Evolutionary conservation across 2,329 filamentous ascomycete genomes (phyloP), one percentile per base, ranked within the genome.

Genomic region (Aspergillus phoenicis): DNA sequence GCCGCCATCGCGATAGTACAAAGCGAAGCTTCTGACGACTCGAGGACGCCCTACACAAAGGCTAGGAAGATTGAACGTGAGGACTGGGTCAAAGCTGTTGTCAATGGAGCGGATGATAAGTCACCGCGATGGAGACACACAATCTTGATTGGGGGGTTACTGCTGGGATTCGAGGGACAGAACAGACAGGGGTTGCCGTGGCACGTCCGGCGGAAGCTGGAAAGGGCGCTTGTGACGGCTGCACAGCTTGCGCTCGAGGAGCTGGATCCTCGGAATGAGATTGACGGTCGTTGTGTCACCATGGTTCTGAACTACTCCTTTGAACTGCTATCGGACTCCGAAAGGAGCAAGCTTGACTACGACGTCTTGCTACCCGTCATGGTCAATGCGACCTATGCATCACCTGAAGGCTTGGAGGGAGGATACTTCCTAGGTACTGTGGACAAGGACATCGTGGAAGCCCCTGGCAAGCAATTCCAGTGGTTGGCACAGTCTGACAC

Each of bases 61-160:
- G 81, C 82, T 48, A 86, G 86, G 15, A 83, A 82, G 26, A 74
- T 86, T 5, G 74, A 81, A 5, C 75, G 82, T 15, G 82, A 85
- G 51, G 83, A 83, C 52, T 88, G 86, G 87, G 77, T 84, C 24
- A 82, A 81, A 64, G 85, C 86, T 1, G 79, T 87, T 2, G 81
- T 85, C 2, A 81, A 80, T 43, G 86, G 86, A 8, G 86, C 86
- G 15, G 84, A 88, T 69, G 86, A 85, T 48, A 83, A 81, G 67
- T 88, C 81, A 75, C 84, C 82, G 17, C 82, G 91, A 70, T 97
- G 92, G 92, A 89, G 92, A 74, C 93, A 97, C 75, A 77, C 93
- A 30, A 81, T 97, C n/a, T 84, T 93, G 5, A 84, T 97, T 8
- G 88, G 88, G 0, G 93, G 92, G 3, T 80, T 96, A 22, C 77